phyloP scores from a whole-genome alignment of 331 rosid species.

The Malus hybrid region DNA sequence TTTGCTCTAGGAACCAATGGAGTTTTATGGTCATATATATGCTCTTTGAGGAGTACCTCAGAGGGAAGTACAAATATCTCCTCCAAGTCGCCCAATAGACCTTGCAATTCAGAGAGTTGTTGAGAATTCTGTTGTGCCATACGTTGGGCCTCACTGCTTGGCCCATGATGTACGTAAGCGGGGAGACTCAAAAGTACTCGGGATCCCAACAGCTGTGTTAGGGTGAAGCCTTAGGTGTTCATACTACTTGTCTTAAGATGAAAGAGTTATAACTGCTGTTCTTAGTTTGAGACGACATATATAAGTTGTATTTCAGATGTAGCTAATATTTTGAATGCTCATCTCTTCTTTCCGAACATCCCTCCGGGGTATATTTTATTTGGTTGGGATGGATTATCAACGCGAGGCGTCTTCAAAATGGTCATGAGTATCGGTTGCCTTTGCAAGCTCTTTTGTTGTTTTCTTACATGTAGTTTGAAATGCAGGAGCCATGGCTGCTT shows the following conservation, averaged over 20 bases:
- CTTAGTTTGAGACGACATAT: background rate
- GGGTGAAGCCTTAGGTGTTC: background rate
- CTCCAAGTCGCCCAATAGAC: no score
- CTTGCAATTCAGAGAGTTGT: no score
- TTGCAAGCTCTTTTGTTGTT: background rate
- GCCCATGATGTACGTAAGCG: no score
- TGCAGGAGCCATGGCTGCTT: conserved; percentile 98
- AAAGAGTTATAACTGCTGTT: background rate
- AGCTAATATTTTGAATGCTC: background rate
- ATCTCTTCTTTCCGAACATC: conserved; percentile 58
- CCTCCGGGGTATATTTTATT: conserved; percentile 71
- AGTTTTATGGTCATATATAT: no score
- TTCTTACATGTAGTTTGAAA: conserved; percentile 1
- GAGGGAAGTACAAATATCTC: no score
- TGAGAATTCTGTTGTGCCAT: no score
- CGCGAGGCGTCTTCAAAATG: conserved; percentile 71
- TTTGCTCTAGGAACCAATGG: no score
- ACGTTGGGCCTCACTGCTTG: no score
- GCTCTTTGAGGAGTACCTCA: no score
- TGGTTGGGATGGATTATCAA: conserved; percentile 81
- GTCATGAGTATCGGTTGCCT: conserved; percentile 85
- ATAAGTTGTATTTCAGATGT: background rate
- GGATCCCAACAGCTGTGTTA: conserved; percentile 79
- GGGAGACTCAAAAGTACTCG: conserved; percentile 78
- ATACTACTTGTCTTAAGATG: background rate